A percentile compares a stretch with the other conserved stretches of the same genome.
Evolutionary conservation across 495 filamentous ascomycete genomes (phyloP).

Genomic region (Pseudomonodictys pantanalensis): DNA sequence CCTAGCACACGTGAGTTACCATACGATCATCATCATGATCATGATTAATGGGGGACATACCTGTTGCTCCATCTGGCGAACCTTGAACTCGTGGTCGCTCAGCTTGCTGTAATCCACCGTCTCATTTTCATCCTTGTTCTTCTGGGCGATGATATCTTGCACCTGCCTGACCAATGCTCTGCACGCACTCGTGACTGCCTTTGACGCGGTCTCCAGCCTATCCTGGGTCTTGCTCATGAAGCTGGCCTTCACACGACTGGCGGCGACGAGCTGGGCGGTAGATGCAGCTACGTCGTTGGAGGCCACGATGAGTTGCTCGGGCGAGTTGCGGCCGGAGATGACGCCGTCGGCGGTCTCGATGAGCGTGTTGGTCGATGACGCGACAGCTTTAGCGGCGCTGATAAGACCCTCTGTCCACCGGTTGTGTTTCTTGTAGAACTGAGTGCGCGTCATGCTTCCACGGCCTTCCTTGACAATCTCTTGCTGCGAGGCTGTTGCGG

Average conservation of each 20-base stretch:
- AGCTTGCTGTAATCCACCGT: slow-evolving; percentile 83
- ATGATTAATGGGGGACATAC: slow-evolving; percentile 50
- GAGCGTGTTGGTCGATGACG: slow-evolving; percentile 82
- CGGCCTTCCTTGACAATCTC: slow-evolving; percentile 97
- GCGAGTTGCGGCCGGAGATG: slow-evolving; percentile 82
- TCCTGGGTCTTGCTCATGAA: slow-evolving; percentile 98
- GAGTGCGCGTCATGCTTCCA: slow-evolving; percentile 81
- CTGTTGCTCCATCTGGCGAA: slow-evolving; percentile 99
- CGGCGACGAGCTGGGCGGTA: slow-evolving; percentile 94
- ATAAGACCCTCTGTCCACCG: slow-evolving; percentile 98
- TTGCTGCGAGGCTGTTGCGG: slow-evolving; percentile 87
- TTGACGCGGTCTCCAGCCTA: slow-evolving; percentile 82
- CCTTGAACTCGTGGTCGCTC: slow-evolving; percentile 94
- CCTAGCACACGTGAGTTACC: slow-evolving; percentile 50
- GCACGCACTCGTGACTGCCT: slow-evolving; percentile 88
- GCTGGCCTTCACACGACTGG: slow-evolving; percentile 91
- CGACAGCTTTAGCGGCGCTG: slow-evolving; percentile 94
- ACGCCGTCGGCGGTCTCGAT: slow-evolving; percentile 98
- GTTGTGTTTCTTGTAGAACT: slow-evolving; percentile 99
- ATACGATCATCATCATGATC: slow-evolving; percentile 9
- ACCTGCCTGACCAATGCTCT: slow-evolving; percentile 86
- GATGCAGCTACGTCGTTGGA: slow-evolving; percentile 94
- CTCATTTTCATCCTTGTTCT: slow-evolving; percentile 73
- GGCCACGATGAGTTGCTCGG: slow-evolving; percentile 95
- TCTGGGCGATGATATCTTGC: slow-evolving; percentile 85